Percentiles rank a stretch among this genome's conserved stretches.
These are phyloP conservation scores for Scytalidium lignicola DNA, from an alignment of 2,329 filamentous ascomycete species.

Conservation along the genomic window DNA sequence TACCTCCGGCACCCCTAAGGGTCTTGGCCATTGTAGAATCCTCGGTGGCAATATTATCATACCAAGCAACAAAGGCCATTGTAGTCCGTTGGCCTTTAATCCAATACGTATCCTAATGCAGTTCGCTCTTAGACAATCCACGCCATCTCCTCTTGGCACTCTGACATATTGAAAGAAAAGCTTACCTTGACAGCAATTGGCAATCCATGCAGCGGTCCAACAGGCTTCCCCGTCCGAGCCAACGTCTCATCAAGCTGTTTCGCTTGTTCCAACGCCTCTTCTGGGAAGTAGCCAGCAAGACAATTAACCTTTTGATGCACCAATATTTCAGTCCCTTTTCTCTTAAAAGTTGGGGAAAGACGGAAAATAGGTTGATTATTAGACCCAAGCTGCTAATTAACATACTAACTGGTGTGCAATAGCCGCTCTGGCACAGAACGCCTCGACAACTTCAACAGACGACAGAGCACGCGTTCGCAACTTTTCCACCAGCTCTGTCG, in stretches of 20 bases:
- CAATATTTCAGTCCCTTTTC: background rate
- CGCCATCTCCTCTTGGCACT: constrained; percentile 45
- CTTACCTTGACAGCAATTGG: constrained; percentile 39
- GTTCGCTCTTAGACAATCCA: constrained; percentile 51
- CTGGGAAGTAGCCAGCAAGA: constrained; percentile 38
- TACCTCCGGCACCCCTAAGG: constrained; percentile 26
- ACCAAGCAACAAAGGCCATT: constrained; percentile 49
- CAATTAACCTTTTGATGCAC: constrained; percentile 22
- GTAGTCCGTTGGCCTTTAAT: constrained; percentile 36
- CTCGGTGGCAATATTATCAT: constrained; percentile 41
- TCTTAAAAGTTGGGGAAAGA: background rate
- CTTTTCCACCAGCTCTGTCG: constrained; percentile 21
- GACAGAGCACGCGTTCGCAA: constrained; percentile 33
- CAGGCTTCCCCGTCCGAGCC: constrained; percentile 31
- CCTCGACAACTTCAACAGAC: constrained; percentile 41
- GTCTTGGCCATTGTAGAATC: constrained; percentile 45
- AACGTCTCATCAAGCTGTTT: constrained; percentile 32
- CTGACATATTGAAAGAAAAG: background rate
- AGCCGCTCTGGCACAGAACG: constrained; percentile 46
- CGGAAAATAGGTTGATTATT: background rate
- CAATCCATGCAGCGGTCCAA: constrained; percentile 47
- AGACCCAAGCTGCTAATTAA: too few relatives aligned
- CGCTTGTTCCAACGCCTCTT: constrained; percentile 33
- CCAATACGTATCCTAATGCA: constrained; percentile 23
- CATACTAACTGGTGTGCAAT: constrained; percentile 46